Evolutionary conservation across 148 eudicot genomes (phyloP).

Genomic region (Rhododendron molle): DNA sequence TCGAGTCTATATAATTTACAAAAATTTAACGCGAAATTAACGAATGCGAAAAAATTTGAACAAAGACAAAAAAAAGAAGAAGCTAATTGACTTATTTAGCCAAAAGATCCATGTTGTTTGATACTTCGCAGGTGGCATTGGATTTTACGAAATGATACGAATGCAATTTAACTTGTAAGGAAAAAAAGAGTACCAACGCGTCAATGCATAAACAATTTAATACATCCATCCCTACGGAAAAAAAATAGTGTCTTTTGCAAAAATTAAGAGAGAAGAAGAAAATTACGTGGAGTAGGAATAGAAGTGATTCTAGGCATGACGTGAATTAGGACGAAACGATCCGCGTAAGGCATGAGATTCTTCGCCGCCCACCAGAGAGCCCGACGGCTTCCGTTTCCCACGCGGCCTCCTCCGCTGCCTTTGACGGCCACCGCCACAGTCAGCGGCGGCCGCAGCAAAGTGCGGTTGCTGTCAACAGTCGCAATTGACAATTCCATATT

Average conservation of each 20-base stretch:
- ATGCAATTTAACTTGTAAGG: too few relatives aligned
- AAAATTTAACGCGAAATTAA: too few relatives aligned
- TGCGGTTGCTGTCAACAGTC: neutral
- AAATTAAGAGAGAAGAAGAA: neutral
- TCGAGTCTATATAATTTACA: too few relatives aligned
- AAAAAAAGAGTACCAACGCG: too few relatives aligned
- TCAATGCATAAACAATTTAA: too few relatives aligned
- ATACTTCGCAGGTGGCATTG: too few relatives aligned
- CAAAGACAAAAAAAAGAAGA: too few relatives aligned
- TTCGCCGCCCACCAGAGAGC: constrained; percentile 72
- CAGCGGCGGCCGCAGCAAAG: neutral
- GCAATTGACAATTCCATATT: neutral
- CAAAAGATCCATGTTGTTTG: too few relatives aligned
- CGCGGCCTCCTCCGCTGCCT: neutral
- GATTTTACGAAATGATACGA: too few relatives aligned
- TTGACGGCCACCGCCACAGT: neutral
- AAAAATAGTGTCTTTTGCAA: too few relatives aligned
- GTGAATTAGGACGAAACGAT: constrained; percentile 59
- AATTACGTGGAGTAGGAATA: constrained; percentile 51
- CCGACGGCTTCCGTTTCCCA: constrained; percentile 52
- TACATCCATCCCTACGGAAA: neutral
- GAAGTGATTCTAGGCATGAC: constrained; percentile 53
- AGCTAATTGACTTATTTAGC: too few relatives aligned
- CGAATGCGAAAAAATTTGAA: too few relatives aligned
- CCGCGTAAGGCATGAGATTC: constrained; percentile 40